A percentile compares a stretch with the other conserved stretches of the same genome.
Evolutionary conservation across 768 basidiomycete genomes (phyloP).

Genomic region (Lactifluus piperatus): DNA sequence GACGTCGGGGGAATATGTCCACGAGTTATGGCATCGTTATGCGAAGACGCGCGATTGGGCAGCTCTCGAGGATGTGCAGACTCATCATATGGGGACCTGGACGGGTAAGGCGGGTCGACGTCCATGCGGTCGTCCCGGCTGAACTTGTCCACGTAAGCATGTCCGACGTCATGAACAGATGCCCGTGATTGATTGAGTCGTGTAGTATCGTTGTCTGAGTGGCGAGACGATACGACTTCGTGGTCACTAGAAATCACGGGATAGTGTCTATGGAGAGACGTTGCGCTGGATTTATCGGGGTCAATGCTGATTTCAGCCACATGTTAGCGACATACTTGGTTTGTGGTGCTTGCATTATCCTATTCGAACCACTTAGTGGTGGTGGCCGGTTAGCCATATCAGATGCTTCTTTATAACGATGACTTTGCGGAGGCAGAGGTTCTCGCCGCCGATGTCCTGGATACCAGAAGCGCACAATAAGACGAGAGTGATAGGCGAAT

Average conservation of each 20-base stretch:
- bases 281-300: background rate
- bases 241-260: background rate
- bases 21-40: background rate
- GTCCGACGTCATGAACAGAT: background rate
- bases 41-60: background rate
- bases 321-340: constrained; percentile 3
- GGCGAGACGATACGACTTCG: background rate
- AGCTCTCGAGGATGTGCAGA: background rate
- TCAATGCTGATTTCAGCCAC: background rate
- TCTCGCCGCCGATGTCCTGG: constrained; percentile 16
- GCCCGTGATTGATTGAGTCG: background rate
- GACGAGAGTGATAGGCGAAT: constrained; percentile 5
- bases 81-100: constrained; percentile 11
- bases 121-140: constrained; percentile 17
- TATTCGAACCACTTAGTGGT: constrained; percentile 5
- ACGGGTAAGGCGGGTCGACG: constrained; percentile 10
- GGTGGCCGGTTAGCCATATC: background rate
- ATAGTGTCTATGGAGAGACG: constrained; percentile 10
- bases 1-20: background rate
- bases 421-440: constrained; percentile 19
- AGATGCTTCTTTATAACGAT: constrained; percentile 16
- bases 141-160: constrained; percentile 3
- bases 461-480: constrained; percentile 6
- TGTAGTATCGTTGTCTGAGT: background rate
- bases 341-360: constrained; percentile 1